Percentiles rank a stretch among this genome's conserved stretches.
phyloP scores from a whole-genome alignment of 768 basidiomycete species.

The Phlebiopsis flavidoalba region DNA sequence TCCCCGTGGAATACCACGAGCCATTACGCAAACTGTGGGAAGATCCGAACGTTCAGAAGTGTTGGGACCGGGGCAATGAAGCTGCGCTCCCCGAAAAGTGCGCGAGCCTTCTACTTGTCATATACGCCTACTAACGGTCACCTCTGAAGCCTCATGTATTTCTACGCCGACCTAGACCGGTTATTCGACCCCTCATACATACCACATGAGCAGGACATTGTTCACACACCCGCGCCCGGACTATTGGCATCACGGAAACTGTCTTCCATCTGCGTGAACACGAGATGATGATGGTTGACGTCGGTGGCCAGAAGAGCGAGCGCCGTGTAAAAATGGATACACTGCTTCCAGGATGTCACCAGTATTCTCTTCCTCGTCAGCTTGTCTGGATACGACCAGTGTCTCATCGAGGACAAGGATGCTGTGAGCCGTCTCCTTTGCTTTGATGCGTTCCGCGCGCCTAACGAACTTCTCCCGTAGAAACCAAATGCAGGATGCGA shows the following conservation, averaged over 20 bases:
- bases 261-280: constrained; percentile 74
- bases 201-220: constrained; percentile 84
- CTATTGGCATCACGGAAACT: constrained; percentile 89
- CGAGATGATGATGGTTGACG: constrained; percentile 91
- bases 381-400: constrained; percentile 91
- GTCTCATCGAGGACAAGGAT: constrained; percentile 88
- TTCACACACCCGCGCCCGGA: constrained; percentile 75
- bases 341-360: constrained; percentile 93
- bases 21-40: constrained; percentile 71
- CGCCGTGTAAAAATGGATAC: constrained; percentile 92
- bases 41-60: constrained; percentile 68
- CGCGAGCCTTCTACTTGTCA: constrained; percentile 1
- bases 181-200: constrained; percentile 69
- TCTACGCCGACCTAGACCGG: constrained; percentile 74
- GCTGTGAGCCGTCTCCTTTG: constrained; percentile 48
- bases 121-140: constrained; percentile 7
- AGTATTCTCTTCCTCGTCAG: constrained; percentile 90
- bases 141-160: constrained; percentile 56
- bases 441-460: not conserved
- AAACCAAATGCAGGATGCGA: constrained; percentile 99
- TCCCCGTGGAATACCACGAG: constrained; percentile 61
- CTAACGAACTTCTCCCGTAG: constrained; percentile 31
- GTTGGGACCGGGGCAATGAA: constrained; percentile 83
- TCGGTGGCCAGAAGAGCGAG: constrained; percentile 91
- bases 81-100: constrained; percentile 90